Conservation (phyloP, 345 rosid genomes). For the Capsella bursapastoris region DNA sequence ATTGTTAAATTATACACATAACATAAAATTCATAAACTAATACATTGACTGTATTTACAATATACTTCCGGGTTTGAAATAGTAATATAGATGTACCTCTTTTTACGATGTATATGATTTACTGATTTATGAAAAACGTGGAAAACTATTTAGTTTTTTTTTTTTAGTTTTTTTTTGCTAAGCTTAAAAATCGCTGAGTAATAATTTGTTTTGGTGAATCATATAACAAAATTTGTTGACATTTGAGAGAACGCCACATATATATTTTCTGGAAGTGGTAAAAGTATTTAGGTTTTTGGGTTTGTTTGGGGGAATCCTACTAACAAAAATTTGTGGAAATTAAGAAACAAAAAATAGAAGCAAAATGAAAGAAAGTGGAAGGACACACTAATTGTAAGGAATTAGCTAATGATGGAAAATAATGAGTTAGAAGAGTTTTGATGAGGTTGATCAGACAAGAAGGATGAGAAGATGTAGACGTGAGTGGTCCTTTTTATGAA, state of each 20-base stretch:
- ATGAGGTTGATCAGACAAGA: slow-evolving; percentile 22
- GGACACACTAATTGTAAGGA: slow-evolving; percentile 10
- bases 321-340: not conserved
- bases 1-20: not conserved
- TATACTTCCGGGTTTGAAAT: slow-evolving; percentile 18
- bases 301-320: slow-evolving; percentile 12
- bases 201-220: slow-evolving; percentile 7
- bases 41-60: not conserved
- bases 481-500: slow-evolving; percentile 33
- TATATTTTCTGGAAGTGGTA: not conserved
- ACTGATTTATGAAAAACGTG: not conserved
- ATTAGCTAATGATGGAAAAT: slow-evolving; percentile 3
- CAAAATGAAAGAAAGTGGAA: not conserved
- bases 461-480: slow-evolving; percentile 36
- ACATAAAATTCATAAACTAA: not conserved
- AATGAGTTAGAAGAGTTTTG: slow-evolving; percentile 15
- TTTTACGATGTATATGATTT: slow-evolving; percentile 2
- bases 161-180: not conserved
- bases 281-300: slow-evolving; percentile 1
- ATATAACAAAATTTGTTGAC: not conserved
- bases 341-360: not conserved
- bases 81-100: slow-evolving; percentile 4
- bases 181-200: not conserved
- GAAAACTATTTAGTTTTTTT: not conserved
- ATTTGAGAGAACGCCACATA: not conserved